Evolutionary conservation across 2,329 filamentous ascomycete species (phyloP), one percentile per base, ranked within the genome.

Genomic region (Colletotrichum sp.): DNA sequence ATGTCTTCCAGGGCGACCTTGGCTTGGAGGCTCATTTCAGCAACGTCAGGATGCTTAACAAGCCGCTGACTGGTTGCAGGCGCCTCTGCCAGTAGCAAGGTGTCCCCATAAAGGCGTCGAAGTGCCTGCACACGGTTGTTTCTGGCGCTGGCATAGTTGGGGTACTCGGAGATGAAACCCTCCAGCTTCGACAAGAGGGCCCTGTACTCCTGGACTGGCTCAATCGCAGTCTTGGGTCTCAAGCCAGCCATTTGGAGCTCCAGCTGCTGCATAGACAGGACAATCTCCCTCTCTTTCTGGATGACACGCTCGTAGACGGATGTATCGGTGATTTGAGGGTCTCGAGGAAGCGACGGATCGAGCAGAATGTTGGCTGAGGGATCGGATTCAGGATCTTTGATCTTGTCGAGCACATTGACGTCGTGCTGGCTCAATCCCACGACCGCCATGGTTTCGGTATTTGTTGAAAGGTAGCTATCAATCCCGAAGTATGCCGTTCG

Each of bases 51-150:
- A 13, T 84, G 80, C 18, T 80, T 81, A 10, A 89, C 81, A 60
- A 91, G 82, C 30, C 86, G 88, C 79, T 83, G 85, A 8, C 84
- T 80, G 66, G 81, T 84, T 62, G 83, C 82, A 0, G 82, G 81
- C 16, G 84, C 84, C 28, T 85, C 82, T 28, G 82, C 79, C 44
- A 92, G 82, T 26, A 93, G 84, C 81, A 92, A 87, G 4, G 86
- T 85, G 80, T 94, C 92, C 13, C 92, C 93, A 77, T 93, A 92
- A 72, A 92, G 84, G 64, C 93, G 87, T 26, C 93, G 86, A 34
- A 90, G 80, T 10, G 93, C 89, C 82, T 96, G 95, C 4, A 93
- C 94, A 66, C 94, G 89, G 83, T 96, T 96, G 82, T 95, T 94
- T 74, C 92, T 90, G 8, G 92, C 93, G 78, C 93, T 95, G 26